Base-by-base conservation (phyloP, 2,329 filamentous ascomycete genomes). In the Diaporthe sp. region DNA sequence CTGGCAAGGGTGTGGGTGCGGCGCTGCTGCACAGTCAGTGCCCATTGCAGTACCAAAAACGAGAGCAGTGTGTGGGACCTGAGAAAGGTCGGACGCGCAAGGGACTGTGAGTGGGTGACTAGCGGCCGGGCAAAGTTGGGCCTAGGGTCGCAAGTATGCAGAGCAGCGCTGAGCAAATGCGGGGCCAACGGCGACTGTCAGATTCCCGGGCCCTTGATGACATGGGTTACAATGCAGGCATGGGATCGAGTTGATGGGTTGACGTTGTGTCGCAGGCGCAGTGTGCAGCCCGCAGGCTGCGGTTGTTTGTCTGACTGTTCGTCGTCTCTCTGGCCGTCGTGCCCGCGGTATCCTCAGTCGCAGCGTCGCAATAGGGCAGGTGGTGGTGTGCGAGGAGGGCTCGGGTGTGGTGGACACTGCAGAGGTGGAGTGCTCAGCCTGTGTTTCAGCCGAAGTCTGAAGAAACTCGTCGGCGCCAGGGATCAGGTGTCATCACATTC, bases 371-470 rank as follows among this genome's bases (percentile, higher is more conserved):
- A 17, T 70, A 70, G 65, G 49, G 65, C 65, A 68, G 65, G 46
- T 68, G 46, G 65, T 68, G 65, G 65, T 68, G 65, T 68, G 31
- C 28, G 65, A 68, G 31, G 49, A 68, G 65, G 65, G 65, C 65
- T 68, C 65, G 31, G 46, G 46, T 70, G 65, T 70, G 65, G 65
- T 70, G 49, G 65, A 70, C 65, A 55, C 49, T 55, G 65, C 65
- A 70, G 65, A 70, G 65, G 65, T 70, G 49, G 65, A 70, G 65
- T 55, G 46, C 65, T 70, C 65, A 70, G 65, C 65, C 65, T 70
- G 49, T 70, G 65, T 70, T 70, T 70, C 65, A 70, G 65, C 65
- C 65, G 65, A 70, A 70, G 65, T 70, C 65, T 70, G 65, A 70
- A 70, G 65, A 70, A 55, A 70, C 65, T 70, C 65, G 65, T 42